These are phyloP conservation scores for Nitzschia palea DNA, from an alignment of 108 stramenopile genomes.

Conservation along the genomic window DNA sequence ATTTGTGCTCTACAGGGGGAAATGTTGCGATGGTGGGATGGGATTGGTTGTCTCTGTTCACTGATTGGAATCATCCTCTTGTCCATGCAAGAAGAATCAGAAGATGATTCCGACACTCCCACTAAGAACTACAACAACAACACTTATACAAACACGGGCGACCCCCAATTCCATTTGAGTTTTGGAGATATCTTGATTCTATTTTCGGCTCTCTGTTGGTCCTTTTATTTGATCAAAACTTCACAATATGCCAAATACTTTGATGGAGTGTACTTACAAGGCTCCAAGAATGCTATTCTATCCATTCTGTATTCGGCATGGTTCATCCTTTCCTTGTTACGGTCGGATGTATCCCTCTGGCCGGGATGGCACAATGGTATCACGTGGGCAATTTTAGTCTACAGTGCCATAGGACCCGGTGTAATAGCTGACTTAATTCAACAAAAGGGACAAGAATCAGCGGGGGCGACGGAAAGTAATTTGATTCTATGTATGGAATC, in stretches of 20 bases:
- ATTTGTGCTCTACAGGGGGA: slow-evolving; percentile 44
- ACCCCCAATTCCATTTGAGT: background rate
- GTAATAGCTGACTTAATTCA: slow-evolving; percentile 59
- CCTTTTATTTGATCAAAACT: slow-evolving; percentile 54
- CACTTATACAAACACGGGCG: background rate
- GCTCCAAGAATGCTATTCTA: slow-evolving; percentile 44
- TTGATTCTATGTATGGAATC: slow-evolving; percentile 57
- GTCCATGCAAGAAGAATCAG: slow-evolving; percentile 23
- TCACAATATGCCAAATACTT: slow-evolving; percentile 40
- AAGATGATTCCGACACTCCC: background rate
- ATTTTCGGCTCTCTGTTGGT: slow-evolving; percentile 59
- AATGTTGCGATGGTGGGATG: background rate
- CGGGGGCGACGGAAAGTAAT: slow-evolving; percentile 54
- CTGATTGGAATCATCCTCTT: slow-evolving; percentile 36
- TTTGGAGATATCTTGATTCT: slow-evolving; percentile 56
- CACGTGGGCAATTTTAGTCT: slow-evolving; percentile 44
- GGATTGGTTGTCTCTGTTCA: slow-evolving; percentile 50
- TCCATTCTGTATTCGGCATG: slow-evolving; percentile 57
- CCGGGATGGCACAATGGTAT: slow-evolving; percentile 37
- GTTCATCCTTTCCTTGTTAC: slow-evolving; percentile 26
- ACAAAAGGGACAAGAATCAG: slow-evolving; percentile 54
- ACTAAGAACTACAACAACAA: background rate
- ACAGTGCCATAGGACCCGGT: slow-evolving; percentile 59
- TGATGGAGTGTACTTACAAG: slow-evolving; percentile 48
- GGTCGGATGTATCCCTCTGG: slow-evolving; percentile 17